Evolutionary conservation across 768 basidiomycete genomes (phyloP).

Genomic region (Candolleomyces efflorescens): DNA sequence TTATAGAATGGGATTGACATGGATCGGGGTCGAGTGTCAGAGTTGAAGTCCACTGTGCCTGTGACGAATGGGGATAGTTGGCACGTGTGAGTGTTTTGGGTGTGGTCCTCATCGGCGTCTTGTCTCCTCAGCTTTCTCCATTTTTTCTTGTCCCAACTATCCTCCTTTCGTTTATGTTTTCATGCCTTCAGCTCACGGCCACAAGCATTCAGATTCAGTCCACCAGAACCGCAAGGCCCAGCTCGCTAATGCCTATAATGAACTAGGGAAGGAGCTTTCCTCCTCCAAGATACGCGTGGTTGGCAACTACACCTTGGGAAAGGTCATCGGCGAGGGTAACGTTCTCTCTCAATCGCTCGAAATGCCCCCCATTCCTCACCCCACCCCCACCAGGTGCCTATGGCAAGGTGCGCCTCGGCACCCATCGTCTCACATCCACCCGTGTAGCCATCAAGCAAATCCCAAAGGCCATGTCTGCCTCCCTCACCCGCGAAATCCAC

Average conservation of each 20-base stretch:
- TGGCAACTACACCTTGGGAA: constrained; percentile 92
- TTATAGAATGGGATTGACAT: too few species aligned
- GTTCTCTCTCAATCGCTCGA: not conserved
- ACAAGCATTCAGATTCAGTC: constrained; percentile 58
- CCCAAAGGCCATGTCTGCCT: constrained; percentile 87
- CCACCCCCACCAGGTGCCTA: constrained; percentile 66
- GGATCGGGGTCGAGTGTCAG: too few species aligned
- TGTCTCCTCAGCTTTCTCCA: too few species aligned
- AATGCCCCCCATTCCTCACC: not conserved
- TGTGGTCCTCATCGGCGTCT: too few species aligned
- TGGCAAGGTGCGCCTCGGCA: constrained; percentile 93
- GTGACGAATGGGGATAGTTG: too few species aligned
- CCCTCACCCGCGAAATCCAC: constrained; percentile 95
- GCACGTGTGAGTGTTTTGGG: too few species aligned
- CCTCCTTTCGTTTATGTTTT: constrained; percentile 23
- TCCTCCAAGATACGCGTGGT: constrained; percentile 87
- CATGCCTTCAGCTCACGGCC: constrained; percentile 50
- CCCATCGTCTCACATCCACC: constrained; percentile 86
- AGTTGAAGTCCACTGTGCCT: too few species aligned
- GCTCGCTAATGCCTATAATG: constrained; percentile 94
- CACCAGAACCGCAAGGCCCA: constrained; percentile 80
- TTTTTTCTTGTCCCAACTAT: constrained; percentile 20
- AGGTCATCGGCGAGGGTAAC: constrained; percentile 92
- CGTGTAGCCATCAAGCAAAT: constrained; percentile 98
- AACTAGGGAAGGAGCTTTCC: constrained; percentile 94